Percentiles rank a stretch among this genome's conserved stretches.
phyloP scores from a whole-genome alignment of 1,284 basidiomycete genomes.

The Tetrapyrgos nigripes region DNA sequence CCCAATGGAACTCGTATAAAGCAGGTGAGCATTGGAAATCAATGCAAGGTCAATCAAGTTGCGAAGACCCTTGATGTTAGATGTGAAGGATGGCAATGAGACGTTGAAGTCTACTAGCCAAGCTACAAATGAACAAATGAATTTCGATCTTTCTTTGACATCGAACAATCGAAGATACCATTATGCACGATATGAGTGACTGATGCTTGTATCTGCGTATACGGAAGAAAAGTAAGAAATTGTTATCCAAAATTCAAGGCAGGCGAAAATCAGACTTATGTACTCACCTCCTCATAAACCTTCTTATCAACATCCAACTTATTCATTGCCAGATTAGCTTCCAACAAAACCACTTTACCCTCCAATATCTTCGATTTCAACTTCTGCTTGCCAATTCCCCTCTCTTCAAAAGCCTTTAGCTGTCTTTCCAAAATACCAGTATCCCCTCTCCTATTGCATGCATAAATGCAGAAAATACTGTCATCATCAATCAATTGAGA shows the following conservation, averaged over 20 bases:
- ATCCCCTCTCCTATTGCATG: conserved; percentile 27
- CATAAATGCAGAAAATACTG: conserved; percentile 28
- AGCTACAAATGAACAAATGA: conserved; percentile 13
- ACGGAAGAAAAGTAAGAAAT: not conserved
- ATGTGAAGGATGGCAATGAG: conserved; percentile 22
- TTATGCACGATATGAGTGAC: conserved; percentile 33
- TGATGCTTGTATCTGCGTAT: conserved; percentile 18
- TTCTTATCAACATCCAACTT: conserved; percentile 34
- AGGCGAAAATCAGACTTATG: not conserved
- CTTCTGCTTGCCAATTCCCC: conserved; percentile 35
- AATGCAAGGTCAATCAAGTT: conserved; percentile 24
- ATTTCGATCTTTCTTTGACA: not conserved
- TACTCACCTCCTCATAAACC: conserved; percentile 28
- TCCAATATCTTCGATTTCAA: conserved; percentile 35
- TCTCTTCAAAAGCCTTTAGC: conserved; percentile 30
- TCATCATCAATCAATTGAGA: conserved; percentile 25
- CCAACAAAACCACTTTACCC: no score
- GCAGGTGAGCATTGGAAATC: conserved; percentile 13
- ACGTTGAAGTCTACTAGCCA: conserved; percentile 33
- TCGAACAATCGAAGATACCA: not conserved
- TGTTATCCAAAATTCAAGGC: no score
- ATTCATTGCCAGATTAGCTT: conserved; percentile 34
- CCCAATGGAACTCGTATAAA: conserved; percentile 21
- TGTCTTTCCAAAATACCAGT: conserved; percentile 29
- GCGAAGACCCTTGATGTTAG: conserved; percentile 20